Conservation (phyloP, 2,329 filamentous ascomycete genomes). For the Talaromyces sp. region DNA sequence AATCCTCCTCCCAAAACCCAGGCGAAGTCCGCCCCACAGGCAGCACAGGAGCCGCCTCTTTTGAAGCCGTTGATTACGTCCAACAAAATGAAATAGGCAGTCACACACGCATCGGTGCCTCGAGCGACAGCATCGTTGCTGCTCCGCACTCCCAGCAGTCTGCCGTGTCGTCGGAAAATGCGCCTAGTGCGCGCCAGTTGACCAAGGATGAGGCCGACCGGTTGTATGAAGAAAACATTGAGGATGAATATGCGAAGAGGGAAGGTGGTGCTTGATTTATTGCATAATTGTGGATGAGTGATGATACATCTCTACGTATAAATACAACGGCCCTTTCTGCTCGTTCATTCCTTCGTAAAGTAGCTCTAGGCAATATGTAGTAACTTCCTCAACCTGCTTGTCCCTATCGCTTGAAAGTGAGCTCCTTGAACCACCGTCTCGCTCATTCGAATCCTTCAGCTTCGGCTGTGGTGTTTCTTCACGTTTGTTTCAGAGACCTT, state of each 20-base stretch:
- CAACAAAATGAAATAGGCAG: constrained; percentile 13
- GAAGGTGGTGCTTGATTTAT: constrained; percentile 40
- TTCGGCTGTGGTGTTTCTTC: background rate
- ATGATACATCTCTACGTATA: background rate
- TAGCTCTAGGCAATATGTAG: background rate
- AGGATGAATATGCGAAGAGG: constrained; percentile 47
- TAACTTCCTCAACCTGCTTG: background rate
- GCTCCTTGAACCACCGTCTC: background rate
- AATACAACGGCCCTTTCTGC: background rate
- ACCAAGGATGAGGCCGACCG: constrained; percentile 43
- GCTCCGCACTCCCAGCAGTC: constrained; percentile 21
- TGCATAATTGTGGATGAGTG: background rate
- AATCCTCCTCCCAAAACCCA: constrained; percentile 13
- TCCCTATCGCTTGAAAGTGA: background rate
- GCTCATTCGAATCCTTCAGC: background rate
- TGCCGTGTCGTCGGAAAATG: constrained; percentile 20
- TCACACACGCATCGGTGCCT: constrained; percentile 21
- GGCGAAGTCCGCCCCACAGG: constrained; percentile 16
- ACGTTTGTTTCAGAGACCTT: background rate
- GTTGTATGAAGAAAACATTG: constrained; percentile 46
- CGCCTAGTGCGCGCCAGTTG: constrained; percentile 26
- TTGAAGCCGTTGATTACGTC: constrained; percentile 19
- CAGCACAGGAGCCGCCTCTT: constrained; percentile 22
- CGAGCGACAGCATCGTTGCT: constrained; percentile 21
- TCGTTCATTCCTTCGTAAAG: background rate